Base-by-base conservation (phyloP, 202 grass and related monocot genomes). In the Setaria italica region DNA sequence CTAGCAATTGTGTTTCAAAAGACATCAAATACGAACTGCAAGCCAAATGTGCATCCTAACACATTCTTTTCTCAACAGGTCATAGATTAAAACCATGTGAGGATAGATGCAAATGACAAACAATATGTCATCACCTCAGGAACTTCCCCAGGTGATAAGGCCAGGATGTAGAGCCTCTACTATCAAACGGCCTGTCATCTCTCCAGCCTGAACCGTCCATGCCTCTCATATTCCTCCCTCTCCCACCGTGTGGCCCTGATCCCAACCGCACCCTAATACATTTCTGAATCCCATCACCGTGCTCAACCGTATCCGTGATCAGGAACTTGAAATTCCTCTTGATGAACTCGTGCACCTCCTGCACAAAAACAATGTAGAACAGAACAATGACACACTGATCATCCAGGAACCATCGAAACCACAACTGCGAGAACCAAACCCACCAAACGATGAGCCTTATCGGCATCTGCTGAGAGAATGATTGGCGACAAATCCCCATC, bases 271-370 rank as follows among this genome's bases (percentile, higher is more conserved):
- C 91, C 89, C 95, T 98, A 35, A 98, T 81, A 37, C 91, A 89
- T 85, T 88, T 98, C 76, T 88, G 87, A 69, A 85, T 84, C 67
- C 90, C 95, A 74, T 95, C 93, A 1, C 58, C 78, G 48, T 92
- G 93, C 58, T 92, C 95, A 16, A 98, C 86, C 2, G 93, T 98
- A 67, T 95, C 95, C 4, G 93, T 98, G 74, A 90, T 76, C 25
- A 98, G 86, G 78, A 89, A 92, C 63, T 88, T 94, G 84, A 98
- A 98, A 70, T 90, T 95, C 91, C 88, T 98, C 86, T 95, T 98
- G 77, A 98, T 94, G 81, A 98, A 98, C 37, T 95, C 94, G 55
- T 98, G 95, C 66, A 95, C 91, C 68, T 94, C 93, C 95, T 98
- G 77, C 62, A 64, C 37, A 51, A 21, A 57, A 43, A 75, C 42